Base-by-base conservation (phyloP, 257 asterid species). In the Eucommia ulmoides region DNA sequence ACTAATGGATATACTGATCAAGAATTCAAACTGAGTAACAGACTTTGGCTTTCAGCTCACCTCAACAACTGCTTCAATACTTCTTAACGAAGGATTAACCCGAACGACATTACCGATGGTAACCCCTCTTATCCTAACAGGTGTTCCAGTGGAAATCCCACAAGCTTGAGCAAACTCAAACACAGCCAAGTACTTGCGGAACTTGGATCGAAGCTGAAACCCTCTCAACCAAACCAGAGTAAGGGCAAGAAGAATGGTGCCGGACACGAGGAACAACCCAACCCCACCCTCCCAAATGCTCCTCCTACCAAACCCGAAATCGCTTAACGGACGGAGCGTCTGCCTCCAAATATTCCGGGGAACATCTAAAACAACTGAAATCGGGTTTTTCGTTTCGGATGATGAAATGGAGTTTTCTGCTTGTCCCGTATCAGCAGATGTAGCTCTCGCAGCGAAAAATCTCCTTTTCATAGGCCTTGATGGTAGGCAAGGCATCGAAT, bases 261-360 rank as follows among this genome's bases (percentile, higher is more conserved):
- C 95, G 0, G 97, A 86, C 50, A 86, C 71, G 3, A 91, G 72
- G 75, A 91, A 91, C 75, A 91, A 60, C 41, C 96, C 98, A 25
- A 91, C 96, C 62, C 96, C 99, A 63, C 99, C 96, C 69, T 91
- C 96, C 96, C 99, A 91, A 24, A 91, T 72, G 58, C 99, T 86
- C 75, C 82, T 86, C 76, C 72, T 78, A 29, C 99, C 97, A 46
- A 83, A 86, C 63, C 99, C 97, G 61, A 83, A 86, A 76, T 91
- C 88, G 57, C 81, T 71, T 83, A 91, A 64, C 20, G 99, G 99
- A 55, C 70, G 75, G 65, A 86, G 45, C 22, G 95, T 83, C 61
- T 71, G 88, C 69, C 63, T 86, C 99, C 99, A 91, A 19, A 91
- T 62, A 3, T 49, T 58, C 56, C 63, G 56, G 7, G 99, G 89